Evolutionary conservation across 169 alveolate species (phyloP), one percentile per base, ranked within the genome.

Genomic region (Amoebophrya sp.): DNA sequence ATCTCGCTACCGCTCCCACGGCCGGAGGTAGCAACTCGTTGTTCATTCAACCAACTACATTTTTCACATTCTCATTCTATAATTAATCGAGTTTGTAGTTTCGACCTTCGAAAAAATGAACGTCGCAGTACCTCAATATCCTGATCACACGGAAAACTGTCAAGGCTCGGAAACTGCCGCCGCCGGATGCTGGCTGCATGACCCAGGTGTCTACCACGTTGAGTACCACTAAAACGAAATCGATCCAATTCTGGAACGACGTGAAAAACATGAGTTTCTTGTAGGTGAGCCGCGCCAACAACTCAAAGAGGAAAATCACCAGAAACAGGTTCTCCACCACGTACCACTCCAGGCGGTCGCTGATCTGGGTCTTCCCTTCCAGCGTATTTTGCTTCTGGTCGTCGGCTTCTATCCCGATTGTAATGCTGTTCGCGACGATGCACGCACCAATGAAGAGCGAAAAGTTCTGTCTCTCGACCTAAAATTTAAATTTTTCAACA

Each of bases 241-340:
- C 83, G 32, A 66, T 25, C 29, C 29, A 25, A 25, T 66, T 66
- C 35, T 66, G 83, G 18, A 66, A 66, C 83, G 38, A 66, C 83
- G 83, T 66, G 83, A 66, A 66, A 25, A 66, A 66, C 35, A 1
- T 1, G 7, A 66, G 35, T 25, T n/a, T 18, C 18, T 66, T 66
- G 83, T 66, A 66, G 32, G 18, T 2, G 32, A 66, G 83, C 83
- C 83, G 83, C 83, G 83, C 83, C 10, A 7, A 18, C 83, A 66
- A 25, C 83, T 66, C 83, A 25, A 66, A 66, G 12, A 66, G 32
- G 32, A 66, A 66, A 25, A 66, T 66, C 39, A 66, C 39, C 39
- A 66, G 83, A n/a, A 66, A 66, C 39, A 66, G 29, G 83, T 66
- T 66, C 83, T 66, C 83, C 32, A 66, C 35, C 83, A 66, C 83